Evolutionary conservation across 169 alveolate genomes (phyloP), one percentile per base, ranked within the genome.

Genomic region (Plasmodium gaboni): DNA sequence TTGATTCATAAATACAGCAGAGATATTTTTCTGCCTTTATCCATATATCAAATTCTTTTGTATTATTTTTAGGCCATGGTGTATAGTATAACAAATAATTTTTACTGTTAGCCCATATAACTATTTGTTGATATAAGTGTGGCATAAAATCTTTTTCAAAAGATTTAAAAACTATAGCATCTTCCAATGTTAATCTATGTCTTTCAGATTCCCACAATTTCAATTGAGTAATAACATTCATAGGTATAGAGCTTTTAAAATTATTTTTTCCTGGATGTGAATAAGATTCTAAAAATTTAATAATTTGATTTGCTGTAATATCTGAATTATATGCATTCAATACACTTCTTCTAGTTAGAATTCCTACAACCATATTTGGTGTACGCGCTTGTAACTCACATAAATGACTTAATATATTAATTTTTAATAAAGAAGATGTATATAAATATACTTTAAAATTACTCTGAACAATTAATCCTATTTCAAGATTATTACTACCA

Each of bases 201-300:
- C 96, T 89, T 73, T 96, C 98, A 9, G 95, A 92, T 74, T 96
- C 98, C 98, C 98, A 96, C 93, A 96, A 89, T 38, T 94, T 95
- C 15, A 96, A 86, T 83, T 96, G 98, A 2, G 96, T 94, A 48
- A 91, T 89, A 51, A 96, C 98, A 83, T 95, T 96, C 19, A 94
- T 93, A 28, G 98, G 98, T 48, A 96, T 86, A 26, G 92, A 42
- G 17, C 91, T 76, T 83, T 83, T 83, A 68, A 83, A 83, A 38
- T 87, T 85, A 48, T 51, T 74, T 53, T 74, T 92, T 42, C 94
- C 93, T 46, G 95, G 94, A 60, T 94, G 97, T 2, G 94, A 91
- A 73, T 95, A 95, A 2, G 97, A 88, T 42, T 93, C 95, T 69
- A 96, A 93, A 72, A 96, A 96, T 28, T 97, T 65, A 3, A 95